These are phyloP conservation scores for Rhodotorula sp. DNA, from an alignment of 1,284 basidiomycete species.

Conservation along the genomic window DNA sequence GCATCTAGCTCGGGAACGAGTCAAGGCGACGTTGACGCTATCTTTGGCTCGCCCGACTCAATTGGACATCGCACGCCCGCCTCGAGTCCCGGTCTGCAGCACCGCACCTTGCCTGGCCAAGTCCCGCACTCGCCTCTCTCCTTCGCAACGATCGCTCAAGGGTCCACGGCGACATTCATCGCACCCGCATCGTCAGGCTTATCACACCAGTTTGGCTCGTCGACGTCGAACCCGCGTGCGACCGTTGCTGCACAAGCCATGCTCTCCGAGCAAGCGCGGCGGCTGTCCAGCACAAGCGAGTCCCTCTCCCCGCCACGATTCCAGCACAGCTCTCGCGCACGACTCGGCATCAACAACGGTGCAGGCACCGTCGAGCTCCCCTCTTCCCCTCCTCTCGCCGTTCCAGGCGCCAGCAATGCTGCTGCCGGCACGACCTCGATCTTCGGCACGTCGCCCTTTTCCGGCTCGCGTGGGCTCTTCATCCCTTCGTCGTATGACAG, in stretches of 20 bases:
- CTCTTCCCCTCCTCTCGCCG: conserved; percentile 26
- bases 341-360: conserved; percentile 51
- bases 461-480: conserved; percentile 62
- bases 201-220: conserved; percentile 28
- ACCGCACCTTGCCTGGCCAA: conserved; percentile 17
- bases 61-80: conserved; percentile 20
- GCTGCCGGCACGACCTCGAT: conserved; percentile 57
- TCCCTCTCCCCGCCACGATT: conserved; percentile 31
- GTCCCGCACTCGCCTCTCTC: conserved; percentile 18
- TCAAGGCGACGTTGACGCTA: conserved; percentile 18
- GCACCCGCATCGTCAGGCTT: conserved; percentile 29
- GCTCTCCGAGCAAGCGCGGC: conserved; percentile 36
- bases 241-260: conserved; percentile 38
- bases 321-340: conserved; percentile 7
- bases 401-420: conserved; percentile 1
- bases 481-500: conserved; percentile 47
- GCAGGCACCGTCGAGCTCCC: conserved; percentile 58
- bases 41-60: conserved; percentile 31
- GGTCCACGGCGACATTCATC: conserved; percentile 22
- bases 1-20: conserved; percentile 17
- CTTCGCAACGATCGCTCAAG: conserved; percentile 20
- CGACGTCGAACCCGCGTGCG: conserved; percentile 15
- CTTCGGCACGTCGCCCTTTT: conserved; percentile 54
- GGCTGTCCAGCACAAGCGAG: conserved; percentile 43
- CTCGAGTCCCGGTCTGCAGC: conserved; percentile 14